Evolutionary conservation across 1,284 basidiomycete species (phyloP).

Genomic region (Naganishia cerealis): DNA sequence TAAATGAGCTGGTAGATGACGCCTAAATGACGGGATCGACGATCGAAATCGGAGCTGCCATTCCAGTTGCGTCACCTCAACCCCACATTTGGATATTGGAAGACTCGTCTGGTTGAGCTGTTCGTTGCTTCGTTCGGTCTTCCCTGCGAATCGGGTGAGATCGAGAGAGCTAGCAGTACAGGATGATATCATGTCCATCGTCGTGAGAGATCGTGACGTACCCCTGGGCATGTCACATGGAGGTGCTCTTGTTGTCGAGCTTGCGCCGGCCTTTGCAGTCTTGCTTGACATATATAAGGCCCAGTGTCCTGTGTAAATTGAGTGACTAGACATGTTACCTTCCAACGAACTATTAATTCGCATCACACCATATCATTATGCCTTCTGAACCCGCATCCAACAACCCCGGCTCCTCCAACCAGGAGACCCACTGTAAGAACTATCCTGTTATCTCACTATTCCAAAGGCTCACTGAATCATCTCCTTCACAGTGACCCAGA

Average conservation of each 20-base stretch:
- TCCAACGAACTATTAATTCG: background rate
- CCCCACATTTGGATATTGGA: too few relatives aligned
- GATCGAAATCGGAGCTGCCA: constrained; percentile 2
- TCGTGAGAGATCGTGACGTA: background rate
- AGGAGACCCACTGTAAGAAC: constrained; percentile 34
- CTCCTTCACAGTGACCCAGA: constrained; percentile 34
- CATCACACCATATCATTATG: constrained; percentile 3
- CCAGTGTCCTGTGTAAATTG: background rate
- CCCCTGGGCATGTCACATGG: background rate
- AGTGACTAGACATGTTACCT: background rate
- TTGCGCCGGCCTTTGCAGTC: background rate
- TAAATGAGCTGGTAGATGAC: constrained; percentile 2
- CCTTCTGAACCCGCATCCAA: constrained; percentile 33
- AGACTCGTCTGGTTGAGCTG: background rate
- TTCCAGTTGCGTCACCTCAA: constrained; percentile 1
- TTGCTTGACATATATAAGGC: background rate
- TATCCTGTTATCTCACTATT: background rate
- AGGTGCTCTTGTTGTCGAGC: background rate
- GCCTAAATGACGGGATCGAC: background rate
- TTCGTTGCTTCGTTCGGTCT: background rate
- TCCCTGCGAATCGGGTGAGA: background rate
- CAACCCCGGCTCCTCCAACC: constrained; percentile 43
- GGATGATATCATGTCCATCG: background rate
- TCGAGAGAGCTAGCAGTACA: background rate
- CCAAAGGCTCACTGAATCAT: background rate